Conservation (phyloP, 78 protist genomes). For the Emiliania huxleyi region DNA sequence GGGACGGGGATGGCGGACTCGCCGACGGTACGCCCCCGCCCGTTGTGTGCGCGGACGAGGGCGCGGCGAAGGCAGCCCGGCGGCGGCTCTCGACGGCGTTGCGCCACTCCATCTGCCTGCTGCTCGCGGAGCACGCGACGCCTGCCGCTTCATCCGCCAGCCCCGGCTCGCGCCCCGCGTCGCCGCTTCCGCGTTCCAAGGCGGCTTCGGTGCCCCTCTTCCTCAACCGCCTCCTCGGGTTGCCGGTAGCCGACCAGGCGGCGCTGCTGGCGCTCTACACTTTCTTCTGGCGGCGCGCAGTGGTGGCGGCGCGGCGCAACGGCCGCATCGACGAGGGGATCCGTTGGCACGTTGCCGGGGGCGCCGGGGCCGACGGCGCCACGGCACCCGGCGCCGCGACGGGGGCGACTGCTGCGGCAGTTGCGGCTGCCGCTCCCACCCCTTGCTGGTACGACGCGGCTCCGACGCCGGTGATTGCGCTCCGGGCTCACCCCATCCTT, state of each 20-base stretch:
- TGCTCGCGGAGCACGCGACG: no score
- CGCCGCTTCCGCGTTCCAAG: background rate
- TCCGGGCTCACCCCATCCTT: background rate
- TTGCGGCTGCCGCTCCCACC: background rate
- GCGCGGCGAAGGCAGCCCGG: no score
- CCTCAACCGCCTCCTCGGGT: slow-evolving; percentile 2
- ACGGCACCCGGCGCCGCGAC: background rate
- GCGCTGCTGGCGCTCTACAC: background rate
- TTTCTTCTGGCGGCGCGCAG: background rate
- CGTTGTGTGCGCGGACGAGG: no score
- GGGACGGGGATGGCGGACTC: no score
- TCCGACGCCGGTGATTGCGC: background rate
- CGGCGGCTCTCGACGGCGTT: no score
- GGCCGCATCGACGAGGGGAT: background rate
- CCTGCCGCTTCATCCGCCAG: background rate
- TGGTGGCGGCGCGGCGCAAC: background rate
- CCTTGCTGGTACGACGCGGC: no score
- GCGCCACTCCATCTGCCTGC: no score
- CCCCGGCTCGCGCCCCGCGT: background rate
- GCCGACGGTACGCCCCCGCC: no score
- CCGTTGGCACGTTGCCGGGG: background rate
- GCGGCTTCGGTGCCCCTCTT: background rate
- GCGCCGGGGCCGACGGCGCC: background rate
- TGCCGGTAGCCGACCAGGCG: background rate
- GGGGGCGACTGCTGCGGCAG: background rate